Evolutionary conservation across 2,329 filamentous ascomycete genomes (phyloP).

Genomic region (Verticillium klebahnii): DNA sequence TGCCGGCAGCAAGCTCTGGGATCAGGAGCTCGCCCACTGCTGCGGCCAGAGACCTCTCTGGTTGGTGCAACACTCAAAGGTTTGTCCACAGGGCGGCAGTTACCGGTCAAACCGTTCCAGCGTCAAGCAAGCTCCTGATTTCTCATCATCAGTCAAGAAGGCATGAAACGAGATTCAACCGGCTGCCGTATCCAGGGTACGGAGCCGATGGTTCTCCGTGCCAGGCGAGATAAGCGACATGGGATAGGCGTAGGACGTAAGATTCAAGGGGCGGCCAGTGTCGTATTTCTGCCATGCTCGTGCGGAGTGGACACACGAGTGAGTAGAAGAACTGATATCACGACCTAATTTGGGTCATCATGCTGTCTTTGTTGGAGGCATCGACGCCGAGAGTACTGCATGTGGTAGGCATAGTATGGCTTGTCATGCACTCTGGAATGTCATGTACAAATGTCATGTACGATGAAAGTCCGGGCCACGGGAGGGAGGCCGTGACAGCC

Average conservation of each 20-base stretch:
- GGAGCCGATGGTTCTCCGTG: not conserved
- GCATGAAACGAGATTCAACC: not conserved
- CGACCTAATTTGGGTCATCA: not conserved
- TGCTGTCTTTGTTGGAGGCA: not conserved
- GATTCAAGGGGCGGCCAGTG: not conserved
- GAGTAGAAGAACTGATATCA: not conserved
- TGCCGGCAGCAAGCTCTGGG: not conserved
- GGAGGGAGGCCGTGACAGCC: not conserved
- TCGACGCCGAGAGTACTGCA: not conserved
- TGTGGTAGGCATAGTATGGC: not conserved
- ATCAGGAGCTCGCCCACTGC: not conserved
- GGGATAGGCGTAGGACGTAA: not conserved
- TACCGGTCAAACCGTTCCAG: not conserved
- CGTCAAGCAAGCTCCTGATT: not conserved
- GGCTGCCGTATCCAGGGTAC: not conserved
- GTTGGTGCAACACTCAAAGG: not conserved
- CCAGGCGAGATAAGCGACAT: not conserved
- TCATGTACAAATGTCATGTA: not conserved
- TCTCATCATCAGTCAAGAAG: not conserved
- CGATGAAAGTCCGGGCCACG: not conserved
- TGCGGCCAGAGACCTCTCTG: not conserved
- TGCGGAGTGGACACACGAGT: not conserved
- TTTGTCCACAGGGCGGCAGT: not conserved
- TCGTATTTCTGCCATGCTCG: not conserved
- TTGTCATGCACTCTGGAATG: not conserved